Evolutionary conservation across 805 yeast species (phyloP).

Genomic region (Zygosaccharomyces bailii): DNA sequence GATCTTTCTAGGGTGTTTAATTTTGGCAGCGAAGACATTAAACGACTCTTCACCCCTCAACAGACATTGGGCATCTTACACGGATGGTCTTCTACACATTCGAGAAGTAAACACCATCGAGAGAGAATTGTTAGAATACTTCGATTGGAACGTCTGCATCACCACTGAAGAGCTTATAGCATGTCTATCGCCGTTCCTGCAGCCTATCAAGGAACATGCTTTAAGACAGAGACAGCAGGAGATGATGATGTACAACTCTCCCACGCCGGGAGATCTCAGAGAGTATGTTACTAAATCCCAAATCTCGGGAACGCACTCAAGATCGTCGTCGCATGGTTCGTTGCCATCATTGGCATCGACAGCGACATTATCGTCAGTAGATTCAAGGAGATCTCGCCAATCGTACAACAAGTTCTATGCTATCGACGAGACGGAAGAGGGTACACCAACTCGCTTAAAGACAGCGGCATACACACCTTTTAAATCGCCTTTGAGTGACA

Average conservation of each 20-base stretch:
- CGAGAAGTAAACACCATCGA: constrained; percentile 88
- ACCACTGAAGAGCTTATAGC: constrained; percentile 63
- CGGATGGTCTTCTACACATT: constrained; percentile 74
- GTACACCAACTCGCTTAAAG: constrained; percentile 6
- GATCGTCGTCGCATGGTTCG: constrained; percentile 35
- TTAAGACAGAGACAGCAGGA: constrained; percentile 26
- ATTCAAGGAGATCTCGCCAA: constrained; percentile 21
- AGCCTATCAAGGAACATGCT: constrained; percentile 56
- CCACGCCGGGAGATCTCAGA: constrained; percentile 18
- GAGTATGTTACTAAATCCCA: constrained; percentile 14
- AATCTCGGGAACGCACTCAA: constrained; percentile 26
- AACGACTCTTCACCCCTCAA: constrained; percentile 94
- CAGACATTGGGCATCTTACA: constrained; percentile 93
- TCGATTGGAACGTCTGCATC: constrained; percentile 82
- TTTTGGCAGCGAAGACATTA: constrained; percentile 85
- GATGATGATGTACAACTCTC: constrained; percentile 27
- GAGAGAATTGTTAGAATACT: constrained; percentile 73
- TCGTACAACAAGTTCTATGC: constrained; percentile 16
- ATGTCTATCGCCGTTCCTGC: constrained; percentile 70
- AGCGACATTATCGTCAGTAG: constrained; percentile 33
- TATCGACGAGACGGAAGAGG: constrained; percentile 16
- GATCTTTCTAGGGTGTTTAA: constrained; percentile 82
- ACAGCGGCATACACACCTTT: constrained; percentile 13
- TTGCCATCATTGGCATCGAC: constrained; percentile 43
- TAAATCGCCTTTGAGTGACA: constrained; percentile 14